Evolutionary conservation across 306 rosid species (phyloP), one percentile per base, ranked within the genome.

Genomic region (Cyclanthera cordifolia): DNA sequence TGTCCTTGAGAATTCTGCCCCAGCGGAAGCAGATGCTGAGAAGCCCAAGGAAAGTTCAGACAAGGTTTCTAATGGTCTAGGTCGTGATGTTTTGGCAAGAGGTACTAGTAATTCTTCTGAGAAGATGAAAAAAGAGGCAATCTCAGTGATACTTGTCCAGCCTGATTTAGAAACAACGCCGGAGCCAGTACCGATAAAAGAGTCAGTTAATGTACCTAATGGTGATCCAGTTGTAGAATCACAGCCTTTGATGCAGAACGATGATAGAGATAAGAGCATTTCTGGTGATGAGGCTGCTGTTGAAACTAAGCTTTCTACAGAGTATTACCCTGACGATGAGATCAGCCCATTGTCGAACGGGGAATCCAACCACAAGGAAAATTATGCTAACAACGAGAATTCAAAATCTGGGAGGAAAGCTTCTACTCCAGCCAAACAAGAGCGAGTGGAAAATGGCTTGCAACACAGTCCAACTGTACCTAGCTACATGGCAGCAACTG

Each of bases 401-500:
- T 86, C 74, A 73, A 94, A 90, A 79, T 84, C 90, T 21, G 72
- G 79, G 80, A 73, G 81, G 67, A 90, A 88, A 69, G 48, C 81
- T 48, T 84, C 84, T 47, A 60, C 58, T 80, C 85, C 82, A 34
- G 82, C 83, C 50, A 90, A 93, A 82, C 95, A 83, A 81, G 99
- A 93, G 77, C 95, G 84, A 82, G 99, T 82, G 5, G 99, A 93
- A 74, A 90, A 90, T 63, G 96, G 83, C 60, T 32, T 63, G 54
- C 95, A 87, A 79, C 83, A 63, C 75, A 84, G 89, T 82, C 96
- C 96, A 63, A 79, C 82, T 13, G 9, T 94, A 69, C 99, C 96
- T 8, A 94, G 99, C 77, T 94, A 94, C 76, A 94, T 94, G 99
- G 90, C 90, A 54, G 99, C 95, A 73, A 94, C 99, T 75, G 87